phyloP scores from a whole-genome alignment of 1,284 basidiomycete species.

The Cutaneotrichosporon daszewskae region DNA sequence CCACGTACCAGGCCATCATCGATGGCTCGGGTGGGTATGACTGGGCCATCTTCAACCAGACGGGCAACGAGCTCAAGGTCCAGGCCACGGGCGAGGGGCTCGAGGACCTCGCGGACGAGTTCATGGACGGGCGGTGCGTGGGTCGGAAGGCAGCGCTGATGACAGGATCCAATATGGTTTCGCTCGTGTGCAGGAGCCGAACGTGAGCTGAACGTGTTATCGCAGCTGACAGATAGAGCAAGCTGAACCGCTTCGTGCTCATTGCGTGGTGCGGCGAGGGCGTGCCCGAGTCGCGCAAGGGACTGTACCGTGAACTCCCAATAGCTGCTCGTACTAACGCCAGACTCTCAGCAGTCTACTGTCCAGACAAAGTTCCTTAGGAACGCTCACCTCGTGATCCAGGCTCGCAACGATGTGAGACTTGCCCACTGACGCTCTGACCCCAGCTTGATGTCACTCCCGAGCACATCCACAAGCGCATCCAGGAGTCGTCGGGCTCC shows the following conservation, averaged over 20 bases:
- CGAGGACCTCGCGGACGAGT: slow-evolving; percentile 88
- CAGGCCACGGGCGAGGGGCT: slow-evolving; percentile 78
- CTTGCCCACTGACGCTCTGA: not conserved
- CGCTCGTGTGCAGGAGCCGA: slow-evolving; percentile 77
- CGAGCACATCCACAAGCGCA: slow-evolving; percentile 71
- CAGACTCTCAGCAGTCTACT: slow-evolving; percentile 46
- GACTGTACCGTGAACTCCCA: slow-evolving; percentile 63
- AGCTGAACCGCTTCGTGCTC: slow-evolving; percentile 87
- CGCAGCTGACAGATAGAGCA: slow-evolving; percentile 54
- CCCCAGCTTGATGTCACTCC: slow-evolving; percentile 71
- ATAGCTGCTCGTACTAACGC: not conserved
- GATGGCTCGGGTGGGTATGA: slow-evolving; percentile 65
- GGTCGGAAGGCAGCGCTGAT: slow-evolving; percentile 10
- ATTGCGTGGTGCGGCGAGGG: slow-evolving; percentile 93
- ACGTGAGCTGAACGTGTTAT: slow-evolving; percentile 52
- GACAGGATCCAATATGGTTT: slow-evolving; percentile 90
- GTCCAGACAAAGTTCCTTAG: slow-evolving; percentile 71
- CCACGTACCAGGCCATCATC: slow-evolving; percentile 75
- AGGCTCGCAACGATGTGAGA: slow-evolving; percentile 76
- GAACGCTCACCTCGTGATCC: slow-evolving; percentile 83
- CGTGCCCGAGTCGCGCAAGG: slow-evolving; percentile 86
- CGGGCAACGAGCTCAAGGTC: slow-evolving; percentile 83
- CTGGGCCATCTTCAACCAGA: slow-evolving; percentile 78
- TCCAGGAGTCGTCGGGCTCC: slow-evolving; percentile 86
- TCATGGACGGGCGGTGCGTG: slow-evolving; percentile 83